Evolutionary conservation across 495 filamentous ascomycete species (phyloP).

Genomic region (Penicillium canariense): DNA sequence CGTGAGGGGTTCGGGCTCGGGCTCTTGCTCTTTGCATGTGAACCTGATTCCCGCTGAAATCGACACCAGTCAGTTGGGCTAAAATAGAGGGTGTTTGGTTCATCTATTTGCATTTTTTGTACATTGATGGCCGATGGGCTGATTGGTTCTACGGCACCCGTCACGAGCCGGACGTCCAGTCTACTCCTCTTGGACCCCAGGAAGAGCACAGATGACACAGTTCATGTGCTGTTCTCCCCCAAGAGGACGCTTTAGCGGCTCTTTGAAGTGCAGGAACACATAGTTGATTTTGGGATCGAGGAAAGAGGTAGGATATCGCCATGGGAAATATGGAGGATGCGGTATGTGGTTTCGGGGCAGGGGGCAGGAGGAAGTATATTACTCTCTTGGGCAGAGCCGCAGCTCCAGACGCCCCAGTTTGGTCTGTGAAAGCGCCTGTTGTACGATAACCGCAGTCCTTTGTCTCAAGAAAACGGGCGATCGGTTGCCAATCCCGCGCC

Average conservation of each 20-base stretch:
- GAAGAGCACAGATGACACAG: neutral
- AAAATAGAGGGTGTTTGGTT: neutral
- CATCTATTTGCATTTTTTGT: neutral
- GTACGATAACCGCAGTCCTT: neutral
- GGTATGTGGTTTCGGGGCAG: neutral
- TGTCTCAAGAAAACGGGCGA: slow-evolving; percentile 6
- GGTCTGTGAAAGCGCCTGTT: neutral
- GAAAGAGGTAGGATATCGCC: neutral
- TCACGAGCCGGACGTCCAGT: slow-evolving; percentile 1
- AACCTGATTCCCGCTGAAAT: slow-evolving; percentile 4
- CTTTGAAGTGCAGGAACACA: neutral
- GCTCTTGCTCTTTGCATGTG: slow-evolving; percentile 13
- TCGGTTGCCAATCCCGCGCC: slow-evolving; percentile 15
- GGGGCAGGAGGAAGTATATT: neutral
- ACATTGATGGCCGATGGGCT: neutral
- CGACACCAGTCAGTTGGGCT: neutral
- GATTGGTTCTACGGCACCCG: slow-evolving; percentile 1
- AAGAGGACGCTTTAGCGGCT: neutral
- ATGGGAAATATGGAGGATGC: neutral
- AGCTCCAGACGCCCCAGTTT: neutral
- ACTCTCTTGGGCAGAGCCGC: neutral
- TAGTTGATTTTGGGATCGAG: neutral
- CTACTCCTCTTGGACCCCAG: neutral
- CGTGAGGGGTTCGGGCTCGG: slow-evolving; percentile 12
- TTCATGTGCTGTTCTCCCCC: neutral